Percentiles rank a stretch among this genome's conserved stretches.
Evolutionary conservation across 2,329 filamentous ascomycete genomes (phyloP).

Genomic region (Aspergillus neotritici): DNA sequence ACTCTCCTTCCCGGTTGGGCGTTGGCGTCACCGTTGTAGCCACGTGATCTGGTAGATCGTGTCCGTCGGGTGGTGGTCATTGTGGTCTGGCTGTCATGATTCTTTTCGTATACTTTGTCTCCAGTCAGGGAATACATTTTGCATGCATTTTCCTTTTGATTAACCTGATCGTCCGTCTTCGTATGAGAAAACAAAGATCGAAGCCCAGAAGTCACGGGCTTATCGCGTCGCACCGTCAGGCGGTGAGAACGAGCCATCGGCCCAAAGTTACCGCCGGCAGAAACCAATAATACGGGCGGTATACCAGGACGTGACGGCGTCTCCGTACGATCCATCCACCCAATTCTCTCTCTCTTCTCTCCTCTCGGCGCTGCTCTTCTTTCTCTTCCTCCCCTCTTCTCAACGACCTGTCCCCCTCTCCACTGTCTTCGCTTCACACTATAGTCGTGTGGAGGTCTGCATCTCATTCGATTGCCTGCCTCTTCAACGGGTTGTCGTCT

Average conservation of each 20-base stretch:
- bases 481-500: slow-evolving; percentile 8
- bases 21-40: too few relatives aligned
- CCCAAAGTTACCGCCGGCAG: slow-evolving; percentile 10
- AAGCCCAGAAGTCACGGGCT: too few relatives aligned
- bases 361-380: neutral
- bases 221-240: neutral
- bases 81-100: too few relatives aligned
- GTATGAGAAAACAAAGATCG: too few relatives aligned
- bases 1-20: too few relatives aligned
- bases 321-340: slow-evolving; percentile 1
- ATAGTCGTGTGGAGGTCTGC: neutral
- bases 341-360: neutral
- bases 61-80: too few relatives aligned
- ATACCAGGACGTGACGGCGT: slow-evolving; percentile 8
- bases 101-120: too few relatives aligned
- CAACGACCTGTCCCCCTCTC: slow-evolving; percentile 11
- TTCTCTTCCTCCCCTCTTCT: slow-evolving; percentile 11
- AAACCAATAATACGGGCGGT: slow-evolving; percentile 9
- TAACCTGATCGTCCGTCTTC: too few relatives aligned
- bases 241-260: neutral
- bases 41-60: too few relatives aligned
- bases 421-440: slow-evolving; percentile 6
- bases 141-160: too few relatives aligned
- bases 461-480: slow-evolving; percentile 1
- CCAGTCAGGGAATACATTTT: too few relatives aligned